Evolutionary conservation across 1,284 basidiomycete genomes (phyloP).

Genomic region (Porodaedalea pini): DNA sequence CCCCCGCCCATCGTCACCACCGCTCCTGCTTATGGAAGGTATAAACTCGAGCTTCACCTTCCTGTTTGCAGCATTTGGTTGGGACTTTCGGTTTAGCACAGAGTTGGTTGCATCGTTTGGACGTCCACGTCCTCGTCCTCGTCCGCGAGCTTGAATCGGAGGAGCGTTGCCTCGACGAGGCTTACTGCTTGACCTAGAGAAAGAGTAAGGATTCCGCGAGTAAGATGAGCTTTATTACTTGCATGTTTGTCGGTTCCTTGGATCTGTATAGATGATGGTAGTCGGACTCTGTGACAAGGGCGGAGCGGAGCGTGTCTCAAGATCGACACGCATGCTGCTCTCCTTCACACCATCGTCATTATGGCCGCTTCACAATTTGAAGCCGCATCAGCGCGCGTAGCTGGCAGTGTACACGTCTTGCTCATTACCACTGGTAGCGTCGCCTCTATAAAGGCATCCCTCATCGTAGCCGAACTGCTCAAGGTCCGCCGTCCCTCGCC

Average conservation of each 20-base stretch:
- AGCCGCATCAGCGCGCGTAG: constrained; percentile 7
- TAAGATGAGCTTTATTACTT: background rate
- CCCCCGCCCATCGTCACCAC: constrained; percentile 9
- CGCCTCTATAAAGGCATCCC: constrained; percentile 88
- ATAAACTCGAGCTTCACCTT: constrained; percentile 1
- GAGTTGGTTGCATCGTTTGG: background rate
- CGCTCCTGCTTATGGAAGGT: constrained; percentile 17
- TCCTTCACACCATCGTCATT: background rate
- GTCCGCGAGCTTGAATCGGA: background rate
- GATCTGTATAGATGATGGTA: background rate
- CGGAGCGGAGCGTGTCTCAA: background rate
- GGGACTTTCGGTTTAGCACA: background rate
- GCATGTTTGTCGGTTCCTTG: background rate
- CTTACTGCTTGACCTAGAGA: background rate
- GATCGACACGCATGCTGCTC: background rate
- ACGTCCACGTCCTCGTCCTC: background rate
- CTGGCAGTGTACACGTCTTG: constrained; percentile 63
- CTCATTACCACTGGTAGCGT: constrained; percentile 91
- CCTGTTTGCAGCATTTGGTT: background rate
- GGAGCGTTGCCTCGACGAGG: background rate
- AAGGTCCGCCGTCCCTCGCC: constrained; percentile 45
- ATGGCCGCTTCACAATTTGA: constrained; percentile 14
- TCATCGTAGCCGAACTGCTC: constrained; percentile 79
- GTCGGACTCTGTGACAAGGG: no score
- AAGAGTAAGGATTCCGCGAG: background rate